phyloP scores from a whole-genome alignment of 2,329 filamentous ascomycete species.

The Cyclaneusma minus region DNA sequence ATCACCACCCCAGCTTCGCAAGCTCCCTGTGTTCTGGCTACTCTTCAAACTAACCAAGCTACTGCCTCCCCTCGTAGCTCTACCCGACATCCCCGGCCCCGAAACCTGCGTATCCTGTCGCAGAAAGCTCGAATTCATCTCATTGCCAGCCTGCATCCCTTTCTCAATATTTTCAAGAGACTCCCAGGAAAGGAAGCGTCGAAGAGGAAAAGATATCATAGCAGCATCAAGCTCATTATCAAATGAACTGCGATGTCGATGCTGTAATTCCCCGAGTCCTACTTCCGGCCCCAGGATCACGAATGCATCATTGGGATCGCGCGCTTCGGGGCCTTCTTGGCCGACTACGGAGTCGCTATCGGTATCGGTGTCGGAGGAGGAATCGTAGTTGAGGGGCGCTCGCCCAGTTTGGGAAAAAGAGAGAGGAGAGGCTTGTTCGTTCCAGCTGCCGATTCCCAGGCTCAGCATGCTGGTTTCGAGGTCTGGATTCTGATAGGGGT shows the following conservation, averaged over 20 bases:
- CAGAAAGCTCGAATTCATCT: too few species aligned
- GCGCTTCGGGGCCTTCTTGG: constrained; percentile 11
- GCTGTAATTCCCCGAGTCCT: neutral
- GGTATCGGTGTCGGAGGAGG: constrained; percentile 2
- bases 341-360: constrained; percentile 1
- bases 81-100: too few species aligned
- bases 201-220: too few species aligned
- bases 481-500: constrained; percentile 1
- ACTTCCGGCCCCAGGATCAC: neutral
- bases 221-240: neutral
- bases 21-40: too few species aligned
- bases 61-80: too few species aligned
- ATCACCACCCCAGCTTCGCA: too few species aligned
- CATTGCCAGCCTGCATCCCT: too few species aligned
- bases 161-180: too few species aligned
- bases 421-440: constrained; percentile 1
- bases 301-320: constrained; percentile 4
- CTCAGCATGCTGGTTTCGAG: too few species aligned
- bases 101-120: too few species aligned
- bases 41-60: too few species aligned
- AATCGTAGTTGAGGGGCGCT: constrained; percentile 4
- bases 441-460: constrained; percentile 2
- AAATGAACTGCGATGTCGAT: neutral
- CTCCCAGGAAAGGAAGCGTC: too few species aligned
- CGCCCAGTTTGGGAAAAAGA: constrained; percentile 1